Percentiles rank a stretch among this genome's conserved stretches.
Conservation (phyloP, 2,329 filamentous ascomycete genomes). For the Teratosphaeria nubilosa region DNA sequence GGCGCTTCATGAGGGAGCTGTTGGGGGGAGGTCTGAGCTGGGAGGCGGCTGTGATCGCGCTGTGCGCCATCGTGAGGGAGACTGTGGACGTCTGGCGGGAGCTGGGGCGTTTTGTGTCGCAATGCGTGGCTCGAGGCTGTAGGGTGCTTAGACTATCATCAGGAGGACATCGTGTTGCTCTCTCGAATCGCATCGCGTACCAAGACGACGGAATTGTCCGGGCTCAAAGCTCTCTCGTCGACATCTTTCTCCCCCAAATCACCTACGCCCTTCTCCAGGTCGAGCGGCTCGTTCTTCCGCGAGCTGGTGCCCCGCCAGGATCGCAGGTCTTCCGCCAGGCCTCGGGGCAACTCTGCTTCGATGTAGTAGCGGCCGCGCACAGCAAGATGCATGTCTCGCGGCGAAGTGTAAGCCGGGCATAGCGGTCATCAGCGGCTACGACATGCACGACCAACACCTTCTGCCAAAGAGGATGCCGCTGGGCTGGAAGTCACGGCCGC, state of each 20-base stretch:
- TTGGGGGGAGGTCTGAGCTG: neutral
- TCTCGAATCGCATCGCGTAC: constrained; percentile 5
- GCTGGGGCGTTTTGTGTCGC: neutral
- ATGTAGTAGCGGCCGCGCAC: too few relatives aligned
- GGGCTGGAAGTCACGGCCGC: neutral
- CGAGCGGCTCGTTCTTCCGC: constrained; percentile 2
- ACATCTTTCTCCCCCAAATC: constrained; percentile 12
- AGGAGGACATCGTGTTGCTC: constrained; percentile 8
- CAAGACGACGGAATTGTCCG: neutral
- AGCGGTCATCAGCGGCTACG: neutral
- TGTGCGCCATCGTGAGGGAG: neutral
- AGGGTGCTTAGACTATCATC: neutral
- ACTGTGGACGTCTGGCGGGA: neutral
- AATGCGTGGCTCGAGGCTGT: neutral
- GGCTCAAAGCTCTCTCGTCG: constrained; percentile 8
- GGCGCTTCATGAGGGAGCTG: neutral
- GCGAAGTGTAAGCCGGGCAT: neutral
- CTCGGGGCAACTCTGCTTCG: constrained; percentile 25
- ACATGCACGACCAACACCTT: neutral
- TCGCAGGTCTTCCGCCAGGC: constrained; percentile 18
- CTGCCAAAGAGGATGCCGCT: neutral
- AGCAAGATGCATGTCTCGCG: neutral
- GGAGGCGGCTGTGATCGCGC: neutral
- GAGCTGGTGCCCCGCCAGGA: constrained; percentile 15
- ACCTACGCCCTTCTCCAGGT: constrained; percentile 15